phyloP scores from a whole-genome alignment of 768 basidiomycete species.

The Phaeotremella skinneri region DNA sequence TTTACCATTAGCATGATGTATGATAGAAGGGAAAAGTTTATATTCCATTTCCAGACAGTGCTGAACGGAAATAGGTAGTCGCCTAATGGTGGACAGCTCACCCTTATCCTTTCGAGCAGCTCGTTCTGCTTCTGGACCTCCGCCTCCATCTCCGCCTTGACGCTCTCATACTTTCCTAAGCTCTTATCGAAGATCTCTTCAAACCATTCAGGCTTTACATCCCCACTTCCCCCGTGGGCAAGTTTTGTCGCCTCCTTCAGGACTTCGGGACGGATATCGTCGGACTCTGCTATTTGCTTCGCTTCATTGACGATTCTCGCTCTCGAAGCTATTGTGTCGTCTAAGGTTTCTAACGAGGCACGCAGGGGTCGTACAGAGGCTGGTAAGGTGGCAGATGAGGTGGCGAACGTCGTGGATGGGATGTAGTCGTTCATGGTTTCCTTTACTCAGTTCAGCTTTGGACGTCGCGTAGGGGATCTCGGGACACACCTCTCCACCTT shows the following conservation, averaged over 20 bases:
- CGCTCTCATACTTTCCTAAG: conserved; percentile 75
- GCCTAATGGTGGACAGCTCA: conserved; percentile 45
- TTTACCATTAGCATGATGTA: too few relatives aligned
- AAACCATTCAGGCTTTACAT: conserved; percentile 81
- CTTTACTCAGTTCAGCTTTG: conserved; percentile 10
- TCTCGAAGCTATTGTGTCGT: conserved; percentile 65
- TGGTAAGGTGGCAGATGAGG: conserved; percentile 29
- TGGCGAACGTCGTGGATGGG: conserved; percentile 55
- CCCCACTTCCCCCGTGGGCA: conserved; percentile 57
- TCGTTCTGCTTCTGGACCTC: conserved; percentile 63
- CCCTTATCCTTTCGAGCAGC: conserved; percentile 68
- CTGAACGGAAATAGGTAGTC: conserved; percentile 4
- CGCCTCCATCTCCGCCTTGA: conserved; percentile 59
- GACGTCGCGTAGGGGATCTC: background rate
- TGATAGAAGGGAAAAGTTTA: too few relatives aligned
- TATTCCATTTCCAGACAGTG: too few relatives aligned
- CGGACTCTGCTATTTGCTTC: conserved; percentile 61
- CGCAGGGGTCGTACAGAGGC: conserved; percentile 41
- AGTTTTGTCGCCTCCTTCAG: conserved; percentile 65
- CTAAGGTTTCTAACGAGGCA: conserved; percentile 71
- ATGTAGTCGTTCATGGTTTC: conserved; percentile 42
- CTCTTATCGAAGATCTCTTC: conserved; percentile 77
- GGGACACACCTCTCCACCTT: conserved; percentile 61
- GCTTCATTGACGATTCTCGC: conserved; percentile 66
- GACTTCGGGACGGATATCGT: conserved; percentile 72